Evolutionary conservation across 345 rosid genomes (phyloP), one percentile per base, ranked within the genome.

Genomic region (Rhodomyrtus tomentosa): DNA sequence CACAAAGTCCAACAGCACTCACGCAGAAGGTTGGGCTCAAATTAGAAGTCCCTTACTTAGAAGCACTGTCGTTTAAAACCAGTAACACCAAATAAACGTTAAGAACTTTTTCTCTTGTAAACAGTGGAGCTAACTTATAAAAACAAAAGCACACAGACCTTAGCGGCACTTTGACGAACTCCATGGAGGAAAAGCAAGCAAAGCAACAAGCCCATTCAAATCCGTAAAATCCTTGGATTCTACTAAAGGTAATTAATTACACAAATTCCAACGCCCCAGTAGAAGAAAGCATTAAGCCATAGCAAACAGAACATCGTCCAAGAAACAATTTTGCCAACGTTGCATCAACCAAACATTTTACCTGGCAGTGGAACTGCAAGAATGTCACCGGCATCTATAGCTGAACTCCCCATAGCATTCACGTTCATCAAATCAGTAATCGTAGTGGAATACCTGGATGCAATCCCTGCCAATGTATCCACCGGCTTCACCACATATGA

Each of bases 381-480:
- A 59, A 96, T 96, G 79, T 96, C 99, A 14, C 96, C 97, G 12
- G 90, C 92, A 76, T 86, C 90, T 55, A 95, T 90, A 16, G 93
- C 91, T 40, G 93, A 82, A 86, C 92, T 93, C 85, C 99, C 99
- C 98, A 95, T 94, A 45, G 98, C 98, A 87, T 96, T 96, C 59
- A 94, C 99, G 87, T 95, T 93, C 90, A 93, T 96, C 91, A 96
- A 94, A 89, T 96, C 99, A 16, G 97, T 91, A 72, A 96, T 87
- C 3, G 95, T 93, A 15, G 99, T 96, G 6, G 91, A 86, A 82
- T 93, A 95, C 72, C 92, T 90, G 16, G 92, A 90, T 0, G 98
- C 99, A 52, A 96, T 92, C 53, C 92, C 95, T 10, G 91, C 88
- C 86, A 96, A 86, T 0, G 96, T 93, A 73, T 95, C 99, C 53